Conservation (phyloP, 257 asterid genomes). For the Anisodus tanguticus region DNA sequence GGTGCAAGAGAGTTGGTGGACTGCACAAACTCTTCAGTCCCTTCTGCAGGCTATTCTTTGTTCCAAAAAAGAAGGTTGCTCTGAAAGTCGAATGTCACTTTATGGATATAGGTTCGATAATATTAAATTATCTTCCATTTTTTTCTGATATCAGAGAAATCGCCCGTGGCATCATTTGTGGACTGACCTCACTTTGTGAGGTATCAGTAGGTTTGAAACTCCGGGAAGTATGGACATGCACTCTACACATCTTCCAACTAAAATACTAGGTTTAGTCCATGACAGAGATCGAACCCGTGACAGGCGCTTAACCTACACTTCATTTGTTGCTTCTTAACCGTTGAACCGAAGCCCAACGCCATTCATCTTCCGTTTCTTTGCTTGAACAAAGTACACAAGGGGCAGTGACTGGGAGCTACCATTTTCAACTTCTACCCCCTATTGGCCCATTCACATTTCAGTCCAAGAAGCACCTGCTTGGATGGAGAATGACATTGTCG, state of each 20-base stretch:
- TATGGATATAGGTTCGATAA: neutral
- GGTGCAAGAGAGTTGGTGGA: neutral
- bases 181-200: neutral
- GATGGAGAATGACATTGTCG: neutral
- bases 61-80: neutral
- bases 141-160: too few species aligned
- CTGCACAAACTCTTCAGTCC: slow-evolving; percentile 14
- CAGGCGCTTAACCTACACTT: neutral
- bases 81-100: slow-evolving; percentile 1
- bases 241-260: neutral
- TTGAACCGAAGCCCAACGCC: neutral
- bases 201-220: slow-evolving; percentile 16
- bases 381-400: neutral
- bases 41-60: neutral
- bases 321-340: neutral
- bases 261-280: neutral
- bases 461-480: neutral
- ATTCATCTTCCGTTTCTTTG: neutral
- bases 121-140: neutral
- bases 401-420: neutral
- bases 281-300: neutral
- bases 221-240: neutral
- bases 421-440: slow-evolving; percentile 11
- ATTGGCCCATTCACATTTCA: neutral
- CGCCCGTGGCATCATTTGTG: neutral